Evolutionary conservation across 768 basidiomycete species (phyloP), one percentile per base, ranked within the genome.

Genomic region (Trametes meyenii): DNA sequence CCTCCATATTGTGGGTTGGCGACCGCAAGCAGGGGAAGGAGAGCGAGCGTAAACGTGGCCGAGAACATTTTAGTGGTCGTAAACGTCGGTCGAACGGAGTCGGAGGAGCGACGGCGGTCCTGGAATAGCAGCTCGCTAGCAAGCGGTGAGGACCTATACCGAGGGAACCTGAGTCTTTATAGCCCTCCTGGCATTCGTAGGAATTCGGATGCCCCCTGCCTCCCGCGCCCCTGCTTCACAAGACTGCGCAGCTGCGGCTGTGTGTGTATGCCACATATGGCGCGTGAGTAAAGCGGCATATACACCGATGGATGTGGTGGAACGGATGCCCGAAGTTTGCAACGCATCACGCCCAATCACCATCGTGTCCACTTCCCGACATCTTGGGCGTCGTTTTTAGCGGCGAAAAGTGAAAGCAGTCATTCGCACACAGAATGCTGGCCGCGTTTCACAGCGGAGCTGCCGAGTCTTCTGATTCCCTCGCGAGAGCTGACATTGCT

Each of bases 1-100:
- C 72, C 74, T 3, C 29, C 29, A 63, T 75, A 77, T 65, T 82
- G 82, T 10, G 80, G 80, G 50, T 68, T 71, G 40, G 68, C 78
- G 21, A 78, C 64, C 55, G 69, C 69, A 21, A 70, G 50, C 49
- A 68, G 51, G 39, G 77, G 75, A 52, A 78, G 67, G 44, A 74
- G 53, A 55, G 70, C 62, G 58, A 72, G 58, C 54, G 70, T 43
- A 14, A 72, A 51, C 43, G 67, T 50, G 55, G 69, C 62, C 46
- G 64, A 60, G 66, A 77, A 75, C 70, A 77, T 73, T 71, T 74
- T 76, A 55, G 50, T 3, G 16, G 51, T 50, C 29, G 55, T 16
- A 33, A 21, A 29, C 42, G 52, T 23, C 46, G 40, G 13, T 26
- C 55, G 48, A 19, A 14, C 36, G 42, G 38, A 29, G 50, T 16